Percentiles rank a stretch among this genome's conserved stretches.
Conservation (phyloP, 2,329 filamentous ascomycete genomes). For the Lasiodiplodia sp. region DNA sequence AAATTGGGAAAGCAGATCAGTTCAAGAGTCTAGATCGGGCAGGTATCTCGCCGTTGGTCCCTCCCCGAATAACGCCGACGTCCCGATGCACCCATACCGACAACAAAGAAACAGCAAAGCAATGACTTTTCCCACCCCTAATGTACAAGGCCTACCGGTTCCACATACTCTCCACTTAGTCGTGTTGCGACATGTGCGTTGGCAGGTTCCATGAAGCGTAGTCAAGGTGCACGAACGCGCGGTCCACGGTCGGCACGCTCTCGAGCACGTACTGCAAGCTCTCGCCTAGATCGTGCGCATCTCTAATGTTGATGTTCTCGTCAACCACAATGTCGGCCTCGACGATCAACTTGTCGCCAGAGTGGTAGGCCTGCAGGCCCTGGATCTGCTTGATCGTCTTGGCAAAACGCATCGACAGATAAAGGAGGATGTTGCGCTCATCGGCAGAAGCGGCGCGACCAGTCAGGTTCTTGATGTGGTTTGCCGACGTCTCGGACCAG, state of each 20-base stretch:
- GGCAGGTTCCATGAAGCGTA: constrained; percentile 60
- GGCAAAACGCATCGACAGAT: constrained; percentile 92
- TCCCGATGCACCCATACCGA: constrained; percentile 1
- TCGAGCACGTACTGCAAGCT: constrained; percentile 84
- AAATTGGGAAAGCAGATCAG: constrained; percentile 1
- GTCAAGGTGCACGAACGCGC: constrained; percentile 62
- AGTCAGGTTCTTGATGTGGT: constrained; percentile 81
- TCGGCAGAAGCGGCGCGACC: constrained; percentile 81
- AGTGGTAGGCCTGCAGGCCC: constrained; percentile 83
- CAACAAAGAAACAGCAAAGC: background rate
- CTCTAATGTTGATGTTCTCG: constrained; percentile 75
- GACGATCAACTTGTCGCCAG: constrained; percentile 84
- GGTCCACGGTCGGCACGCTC: constrained; percentile 76
- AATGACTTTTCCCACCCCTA: background rate
- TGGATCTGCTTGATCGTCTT: constrained; percentile 87
- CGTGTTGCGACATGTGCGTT: constrained; percentile 59
- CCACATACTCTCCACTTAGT: constrained; percentile 22
- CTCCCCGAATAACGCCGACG: constrained; percentile 3
- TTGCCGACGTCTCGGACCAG: constrained; percentile 75
- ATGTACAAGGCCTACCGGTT: background rate
- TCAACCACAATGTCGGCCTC: constrained; percentile 85
- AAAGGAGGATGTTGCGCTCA: constrained; percentile 84
- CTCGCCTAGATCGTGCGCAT: constrained; percentile 82
- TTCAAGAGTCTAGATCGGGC: constrained; percentile 1
- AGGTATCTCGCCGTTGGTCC: constrained; percentile 1